Conservation (phyloP, 2,329 filamentous ascomycete genomes). For the Daldinia sp. region DNA sequence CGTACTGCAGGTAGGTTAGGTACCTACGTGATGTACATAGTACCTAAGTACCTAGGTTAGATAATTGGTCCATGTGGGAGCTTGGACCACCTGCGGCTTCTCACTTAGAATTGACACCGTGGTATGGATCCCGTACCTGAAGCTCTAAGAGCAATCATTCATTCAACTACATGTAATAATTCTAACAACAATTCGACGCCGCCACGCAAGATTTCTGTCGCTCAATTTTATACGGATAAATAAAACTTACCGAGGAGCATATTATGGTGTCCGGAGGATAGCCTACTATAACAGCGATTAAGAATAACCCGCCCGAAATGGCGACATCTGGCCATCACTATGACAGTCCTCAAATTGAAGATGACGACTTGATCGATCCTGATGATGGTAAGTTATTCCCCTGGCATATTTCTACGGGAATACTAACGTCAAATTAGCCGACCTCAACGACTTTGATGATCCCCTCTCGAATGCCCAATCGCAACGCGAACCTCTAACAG, state of each 20-base stretch:
- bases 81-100: conserved; percentile 16
- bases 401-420: not conserved
- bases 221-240: not conserved
- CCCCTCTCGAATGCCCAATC: conserved; percentile 71
- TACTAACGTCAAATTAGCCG: conserved; percentile 60
- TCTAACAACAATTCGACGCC: not conserved
- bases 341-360: conserved; percentile 65
- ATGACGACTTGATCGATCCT: conserved; percentile 79
- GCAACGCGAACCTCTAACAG: conserved; percentile 81
- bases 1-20: not conserved
- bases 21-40: not conserved
- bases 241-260: not conserved
- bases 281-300: not conserved
- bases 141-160: conserved; percentile 9
- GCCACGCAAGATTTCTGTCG: not conserved
- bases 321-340: conserved; percentile 63
- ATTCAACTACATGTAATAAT: conserved; percentile 17
- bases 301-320: conserved; percentile 47
- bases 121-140: too few relatives aligned
- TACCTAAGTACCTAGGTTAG: too few relatives aligned
- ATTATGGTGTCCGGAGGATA: not conserved
- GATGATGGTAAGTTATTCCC: conserved; percentile 70
- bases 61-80: not conserved
- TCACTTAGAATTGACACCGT: conserved; percentile 32
- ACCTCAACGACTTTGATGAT: conserved; percentile 93